Percentiles rank a stretch among this genome's conserved stretches.
phyloP scores from a whole-genome alignment of 1,284 basidiomycete species.

The Amylostereum areolatum region DNA sequence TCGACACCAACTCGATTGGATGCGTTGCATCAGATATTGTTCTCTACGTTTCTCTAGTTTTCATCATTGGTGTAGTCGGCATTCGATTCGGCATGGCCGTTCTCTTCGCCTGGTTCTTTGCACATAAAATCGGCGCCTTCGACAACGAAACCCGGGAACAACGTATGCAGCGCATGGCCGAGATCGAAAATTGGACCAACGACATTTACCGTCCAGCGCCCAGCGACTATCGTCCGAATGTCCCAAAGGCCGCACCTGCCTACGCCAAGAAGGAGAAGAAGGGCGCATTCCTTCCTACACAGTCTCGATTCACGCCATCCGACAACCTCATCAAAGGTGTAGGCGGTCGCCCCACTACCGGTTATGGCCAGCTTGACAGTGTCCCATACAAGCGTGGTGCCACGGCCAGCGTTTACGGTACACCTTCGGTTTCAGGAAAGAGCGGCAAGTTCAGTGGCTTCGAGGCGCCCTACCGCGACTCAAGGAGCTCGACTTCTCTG shows the following conservation, averaged over 20 bases:
- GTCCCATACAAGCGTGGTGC: constrained; percentile 50
- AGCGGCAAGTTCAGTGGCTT: constrained; percentile 58
- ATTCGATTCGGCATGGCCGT: constrained; percentile 98
- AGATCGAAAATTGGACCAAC: constrained; percentile 95
- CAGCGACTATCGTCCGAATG: constrained; percentile 86
- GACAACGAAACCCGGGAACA: constrained; percentile 91
- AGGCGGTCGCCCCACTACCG: constrained; percentile 62
- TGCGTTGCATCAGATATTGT: constrained; percentile 95
- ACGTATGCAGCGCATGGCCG: constrained; percentile 84
- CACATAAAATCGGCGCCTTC: constrained; percentile 92
- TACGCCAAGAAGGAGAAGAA: constrained; percentile 50
- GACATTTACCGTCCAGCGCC: constrained; percentile 96
- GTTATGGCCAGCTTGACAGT: constrained; percentile 70
- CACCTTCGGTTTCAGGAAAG: constrained; percentile 32
- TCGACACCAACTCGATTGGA: constrained; percentile 91
- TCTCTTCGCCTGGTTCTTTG: constrained; percentile 96
- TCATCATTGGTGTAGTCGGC: constrained; percentile 95
- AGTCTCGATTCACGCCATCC: constrained; percentile 82
- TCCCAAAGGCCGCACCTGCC: constrained; percentile 57
- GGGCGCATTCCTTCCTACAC: constrained; percentile 71
- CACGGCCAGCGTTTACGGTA: constrained; percentile 50
- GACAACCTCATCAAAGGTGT: constrained; percentile 62
- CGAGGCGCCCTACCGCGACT: constrained; percentile 72
- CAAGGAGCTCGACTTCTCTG: constrained; percentile 81
- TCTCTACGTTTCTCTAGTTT: constrained; percentile 91